phyloP scores from a whole-genome alignment of 2,329 filamentous ascomycete genomes.

The Penicillium hesseltinei region DNA sequence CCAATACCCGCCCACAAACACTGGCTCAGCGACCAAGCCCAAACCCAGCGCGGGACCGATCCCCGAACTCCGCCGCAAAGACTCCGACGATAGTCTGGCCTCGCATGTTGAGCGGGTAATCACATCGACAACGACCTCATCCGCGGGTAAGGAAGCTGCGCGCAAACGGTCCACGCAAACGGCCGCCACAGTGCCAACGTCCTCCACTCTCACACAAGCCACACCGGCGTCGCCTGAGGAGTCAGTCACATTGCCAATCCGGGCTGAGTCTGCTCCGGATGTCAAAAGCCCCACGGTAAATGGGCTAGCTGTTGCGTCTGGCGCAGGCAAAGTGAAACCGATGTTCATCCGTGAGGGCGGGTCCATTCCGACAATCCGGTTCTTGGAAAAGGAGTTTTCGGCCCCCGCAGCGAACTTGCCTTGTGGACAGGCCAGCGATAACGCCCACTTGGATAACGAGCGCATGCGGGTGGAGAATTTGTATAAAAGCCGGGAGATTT shows the following conservation, averaged over 20 bases:
- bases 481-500: constrained; percentile 88
- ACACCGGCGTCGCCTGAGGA: constrained; percentile 16
- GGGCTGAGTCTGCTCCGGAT: constrained; percentile 9
- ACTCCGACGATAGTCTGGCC: constrained; percentile 41
- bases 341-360: constrained; percentile 95
- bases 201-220: constrained; percentile 40
- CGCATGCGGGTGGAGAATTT: constrained; percentile 83
- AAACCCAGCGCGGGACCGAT: constrained; percentile 17
- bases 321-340: constrained; percentile 46
- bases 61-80: constrained; percentile 30
- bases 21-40: constrained; percentile 9
- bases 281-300: background rate
- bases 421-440: constrained; percentile 91
- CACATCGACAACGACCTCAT: constrained; percentile 39
- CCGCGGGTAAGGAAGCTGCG: constrained; percentile 27
- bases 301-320: background rate
- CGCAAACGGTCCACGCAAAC: constrained; percentile 28
- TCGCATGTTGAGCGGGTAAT: constrained; percentile 42
- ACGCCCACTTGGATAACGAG: constrained; percentile 93
- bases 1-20: constrained; percentile 31
- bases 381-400: constrained; percentile 88
- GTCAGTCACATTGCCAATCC: constrained; percentile 10
- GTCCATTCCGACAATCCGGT: constrained; percentile 89
- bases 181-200: constrained; percentile 35
- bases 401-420: constrained; percentile 91